phyloP scores from a whole-genome alignment of 208 protist genomes.

The Angomonas desouzai region DNA sequence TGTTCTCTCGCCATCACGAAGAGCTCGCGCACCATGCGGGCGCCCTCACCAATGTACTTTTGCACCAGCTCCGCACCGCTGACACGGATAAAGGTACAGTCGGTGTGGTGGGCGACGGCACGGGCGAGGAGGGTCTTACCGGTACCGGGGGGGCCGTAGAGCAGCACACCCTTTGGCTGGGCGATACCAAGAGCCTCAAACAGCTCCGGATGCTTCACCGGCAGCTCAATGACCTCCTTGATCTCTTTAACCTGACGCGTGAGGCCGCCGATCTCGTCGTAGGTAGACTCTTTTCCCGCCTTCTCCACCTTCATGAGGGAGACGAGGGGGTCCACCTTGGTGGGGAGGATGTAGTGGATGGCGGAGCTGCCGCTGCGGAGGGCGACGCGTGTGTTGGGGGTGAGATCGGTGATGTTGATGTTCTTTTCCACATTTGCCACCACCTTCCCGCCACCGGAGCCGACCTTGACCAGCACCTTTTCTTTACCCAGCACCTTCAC shows the following conservation, averaged over 20 bases:
- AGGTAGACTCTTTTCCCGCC: conserved; percentile 99
- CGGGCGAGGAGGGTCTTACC: conserved; percentile 98
- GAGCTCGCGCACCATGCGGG: conserved; percentile 99
- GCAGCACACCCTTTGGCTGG: conserved; percentile 99
- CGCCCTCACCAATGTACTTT: conserved; percentile 99
- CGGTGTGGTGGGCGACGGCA: conserved; percentile 99
- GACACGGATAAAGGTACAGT: conserved; percentile 98
- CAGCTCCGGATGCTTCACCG: conserved; percentile 98
- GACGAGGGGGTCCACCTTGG: conserved; percentile 98
- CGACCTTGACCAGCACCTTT: conserved; percentile 98
- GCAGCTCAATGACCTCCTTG: conserved; percentile 86
- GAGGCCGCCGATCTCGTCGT: conserved; percentile 99
- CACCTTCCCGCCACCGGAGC: conserved; percentile 95
- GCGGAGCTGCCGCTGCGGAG: conserved; percentile 95
- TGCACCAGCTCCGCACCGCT: conserved; percentile 99
- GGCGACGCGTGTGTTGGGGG: conserved; percentile 96
- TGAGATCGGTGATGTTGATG: conserved; percentile 92
- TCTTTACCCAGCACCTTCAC: conserved; percentile 98
- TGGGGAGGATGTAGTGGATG: conserved; percentile 98
- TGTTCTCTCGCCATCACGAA: conserved; percentile 99
- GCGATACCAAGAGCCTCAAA: conserved; percentile 99
- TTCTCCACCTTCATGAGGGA: conserved; percentile 99
- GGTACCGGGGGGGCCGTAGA: conserved; percentile 97
- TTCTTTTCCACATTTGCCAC: conserved; percentile 98
- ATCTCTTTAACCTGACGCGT: conserved; percentile 98